Evolutionary conservation across 1,139 yeast genomes (phyloP), one percentile per base, ranked within the genome.

Genomic region (Yamadazyma trypodendri): DNA sequence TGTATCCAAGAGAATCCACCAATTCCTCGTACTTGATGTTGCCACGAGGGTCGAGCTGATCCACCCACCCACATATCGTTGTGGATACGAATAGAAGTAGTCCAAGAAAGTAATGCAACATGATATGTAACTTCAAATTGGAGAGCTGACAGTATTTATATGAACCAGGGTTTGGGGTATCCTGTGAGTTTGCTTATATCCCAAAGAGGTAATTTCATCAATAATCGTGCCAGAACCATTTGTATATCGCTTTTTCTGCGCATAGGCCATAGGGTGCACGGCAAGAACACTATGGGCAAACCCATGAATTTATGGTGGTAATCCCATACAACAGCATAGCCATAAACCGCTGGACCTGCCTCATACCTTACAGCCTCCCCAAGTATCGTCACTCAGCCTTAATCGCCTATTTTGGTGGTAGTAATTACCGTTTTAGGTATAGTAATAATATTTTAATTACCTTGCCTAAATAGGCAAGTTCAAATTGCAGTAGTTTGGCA

Each of bases 401-500:
- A n/a, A n/a, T n/a, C n/a, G n/a, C n/a, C n/a, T n/a, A n/a, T n/a
- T 18, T 18, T 15, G 20, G 6, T 27, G 29, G 4, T 15, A 15
- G 20, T n/a, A 32, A 32, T 32, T 32, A 12, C 35, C 35, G 9
- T 11, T 10, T 32, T 25, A 13, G 35, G 35, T 32, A 32, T 32
- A 18, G 31, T 31, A 27, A 25, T 27, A 32, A 25, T 32, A 25
- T 11, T 28, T 14, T 29, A 28, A 36, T 42, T 32, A 41, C 42
- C 27, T 42, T 43, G 31, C 54, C 51, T 24, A 41, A 49, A 28
- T 34, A 41, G 52, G 53, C 36, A 46, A 38, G 33, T 24, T 23
- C 13, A 13, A 22, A 17, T 6, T 18, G 24, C 6, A 31, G 21
- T 18, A 18, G 5, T 18, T 15, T 30, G 8, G n/a, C 21, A 25